Base-by-base conservation (phyloP, 1,139 yeast species). In the Suhomyces panamericanus region DNA sequence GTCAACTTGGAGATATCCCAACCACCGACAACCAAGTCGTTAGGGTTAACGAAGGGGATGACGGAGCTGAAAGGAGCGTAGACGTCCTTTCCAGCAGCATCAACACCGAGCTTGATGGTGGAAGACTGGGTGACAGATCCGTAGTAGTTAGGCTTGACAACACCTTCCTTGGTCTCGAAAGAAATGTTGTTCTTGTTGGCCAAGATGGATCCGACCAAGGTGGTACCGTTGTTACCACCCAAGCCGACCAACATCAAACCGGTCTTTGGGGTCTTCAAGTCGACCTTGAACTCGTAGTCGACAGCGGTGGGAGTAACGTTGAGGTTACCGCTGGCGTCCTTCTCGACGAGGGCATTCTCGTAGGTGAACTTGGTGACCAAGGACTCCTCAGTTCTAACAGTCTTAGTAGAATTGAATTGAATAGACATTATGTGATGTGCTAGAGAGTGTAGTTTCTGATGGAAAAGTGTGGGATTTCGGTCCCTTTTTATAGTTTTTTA, bases 61-160 rank as follows among this genome's bases (percentile, higher is more conserved):
- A 91, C 69, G 41, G 91, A 84, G 63, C 87, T 88, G 79, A 91
- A 91, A 34, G 98, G 98, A 42, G 93, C 96, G 63, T 87, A 90
- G 33, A 88, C 87, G 62, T 91, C 98, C 58, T 85, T 83, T 46
- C 96, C 96, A 22, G 71, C 60, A 52, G 77, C 77, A 63, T 90
- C 96, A 51, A 90, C 80, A 59, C 98, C 98, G 42, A 91, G 78
- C 71, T 90, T 90, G 57, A 91, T 74, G 37, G 98, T 91, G 24
- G 96, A 84, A 29, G 95, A 74, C 73, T 91, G 98, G 46, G 97
- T 91, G 48, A 91, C 96, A n/a, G 96, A 88, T 48, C 98, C 98
- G 58, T 81, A 90, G 70, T 90, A 90, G 71, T 90, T 90, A 51
- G 96, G 89, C 63, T 85, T 82, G 43, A 83, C 78, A 37, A 74